These are phyloP conservation scores for Rhynchosporium agropyri DNA, from an alignment of 2,329 filamentous ascomycete genomes.

Conservation along the genomic window DNA sequence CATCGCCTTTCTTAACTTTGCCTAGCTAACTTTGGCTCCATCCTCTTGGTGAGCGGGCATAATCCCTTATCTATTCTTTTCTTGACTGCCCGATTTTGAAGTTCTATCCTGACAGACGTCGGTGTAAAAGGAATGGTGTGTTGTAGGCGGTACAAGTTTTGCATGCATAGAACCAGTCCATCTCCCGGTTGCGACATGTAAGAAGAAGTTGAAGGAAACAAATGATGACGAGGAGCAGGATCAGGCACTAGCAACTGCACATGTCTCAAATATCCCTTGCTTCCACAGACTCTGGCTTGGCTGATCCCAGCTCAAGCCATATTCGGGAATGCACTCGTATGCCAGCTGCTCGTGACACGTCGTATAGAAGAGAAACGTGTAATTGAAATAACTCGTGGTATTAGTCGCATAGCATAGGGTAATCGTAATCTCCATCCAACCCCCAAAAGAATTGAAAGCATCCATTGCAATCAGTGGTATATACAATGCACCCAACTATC, in stretches of 20 bases:
- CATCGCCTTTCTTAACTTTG: background rate
- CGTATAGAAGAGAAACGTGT: slow-evolving; percentile 2
- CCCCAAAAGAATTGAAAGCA: slow-evolving; percentile 4
- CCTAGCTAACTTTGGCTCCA: background rate
- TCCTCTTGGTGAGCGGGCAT: slow-evolving; percentile 3
- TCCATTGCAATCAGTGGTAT: slow-evolving; percentile 33
- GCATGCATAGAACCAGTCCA: no score
- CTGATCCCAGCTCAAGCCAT: background rate
- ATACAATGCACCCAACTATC: slow-evolving; percentile 32
- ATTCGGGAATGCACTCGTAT: background rate
- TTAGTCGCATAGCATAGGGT: background rate
- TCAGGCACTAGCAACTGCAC: no score
- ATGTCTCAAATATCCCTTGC: background rate
- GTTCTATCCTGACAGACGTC: background rate
- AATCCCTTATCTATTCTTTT: background rate
- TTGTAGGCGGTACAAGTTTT: no score
- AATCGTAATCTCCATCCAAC: background rate
- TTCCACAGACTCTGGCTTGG: background rate
- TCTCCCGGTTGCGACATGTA: no score
- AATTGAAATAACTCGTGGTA: slow-evolving; percentile 13
- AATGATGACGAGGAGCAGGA: no score
- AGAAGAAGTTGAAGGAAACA: no score
- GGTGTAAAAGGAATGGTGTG: no score
- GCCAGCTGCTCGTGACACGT: background rate
- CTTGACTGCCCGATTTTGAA: background rate